phyloP scores from a whole-genome alignment of 495 filamentous ascomycete genomes.

The Neurospora sp. region DNA sequence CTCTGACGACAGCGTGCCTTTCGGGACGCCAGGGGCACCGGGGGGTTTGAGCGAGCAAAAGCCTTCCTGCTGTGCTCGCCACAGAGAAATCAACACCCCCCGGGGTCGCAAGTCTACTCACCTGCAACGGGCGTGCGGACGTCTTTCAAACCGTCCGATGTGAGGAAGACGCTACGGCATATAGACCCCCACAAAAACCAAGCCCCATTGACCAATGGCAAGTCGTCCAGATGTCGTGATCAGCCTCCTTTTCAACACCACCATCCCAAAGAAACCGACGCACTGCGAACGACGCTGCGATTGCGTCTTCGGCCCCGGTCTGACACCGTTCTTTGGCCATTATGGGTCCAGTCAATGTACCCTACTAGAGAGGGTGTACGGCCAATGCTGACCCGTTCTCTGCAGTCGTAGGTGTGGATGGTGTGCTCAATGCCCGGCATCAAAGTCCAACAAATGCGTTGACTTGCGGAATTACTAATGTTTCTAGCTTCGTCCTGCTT shows the following conservation, averaged over 20 bases:
- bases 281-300: conserved; percentile 5
- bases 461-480: conserved; percentile 18
- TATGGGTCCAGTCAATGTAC: neutral
- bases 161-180: neutral
- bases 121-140: neutral
- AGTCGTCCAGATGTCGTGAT: conserved; percentile 24
- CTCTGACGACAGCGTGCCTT: neutral
- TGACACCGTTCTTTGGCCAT: conserved; percentile 1
- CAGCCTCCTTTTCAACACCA: conserved; percentile 24
- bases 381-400: neutral
- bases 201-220: conserved; percentile 19
- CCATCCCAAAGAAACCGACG: conserved; percentile 12
- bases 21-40: neutral
- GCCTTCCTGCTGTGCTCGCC: neutral
- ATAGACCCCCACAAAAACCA: conserved; percentile 17
- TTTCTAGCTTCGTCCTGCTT: neutral
- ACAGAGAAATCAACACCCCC: neutral
- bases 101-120: neutral
- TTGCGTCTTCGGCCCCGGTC: conserved; percentile 9
- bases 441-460: neutral
- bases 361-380: neutral
- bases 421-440: neutral
- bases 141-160: neutral
- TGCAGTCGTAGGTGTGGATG: neutral
- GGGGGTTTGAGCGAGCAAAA: neutral